Evolutionary conservation across 2,329 filamentous ascomycete genomes (phyloP).

Genomic region (Cyanodermella asteris): DNA sequence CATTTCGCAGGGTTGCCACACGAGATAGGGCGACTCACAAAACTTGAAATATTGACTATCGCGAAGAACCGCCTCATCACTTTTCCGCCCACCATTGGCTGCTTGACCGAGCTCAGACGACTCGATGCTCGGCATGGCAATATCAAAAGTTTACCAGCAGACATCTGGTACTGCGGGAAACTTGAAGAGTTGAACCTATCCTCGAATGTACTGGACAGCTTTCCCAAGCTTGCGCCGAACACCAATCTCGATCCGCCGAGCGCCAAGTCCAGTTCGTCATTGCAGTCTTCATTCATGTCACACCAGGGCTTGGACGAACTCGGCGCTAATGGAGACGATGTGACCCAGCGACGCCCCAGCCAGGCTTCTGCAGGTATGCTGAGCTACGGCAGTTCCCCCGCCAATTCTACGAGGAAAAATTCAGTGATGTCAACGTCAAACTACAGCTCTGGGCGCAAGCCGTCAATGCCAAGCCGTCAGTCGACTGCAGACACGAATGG

Average conservation of each 20-base stretch:
- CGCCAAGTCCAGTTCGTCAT: constrained; percentile 16
- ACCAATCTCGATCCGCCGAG: constrained; percentile 44
- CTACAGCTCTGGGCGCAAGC: constrained; percentile 65
- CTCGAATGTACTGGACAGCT: constrained; percentile 75
- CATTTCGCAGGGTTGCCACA: constrained; percentile 79
- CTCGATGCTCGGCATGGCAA: constrained; percentile 90
- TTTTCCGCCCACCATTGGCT: constrained; percentile 71
- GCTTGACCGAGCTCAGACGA: constrained; percentile 60
- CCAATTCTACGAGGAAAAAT: constrained; percentile 44
- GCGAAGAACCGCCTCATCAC: constrained; percentile 75
- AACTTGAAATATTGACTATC: constrained; percentile 79
- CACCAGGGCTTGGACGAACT: constrained; percentile 49
- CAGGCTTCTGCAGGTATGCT: constrained; percentile 59
- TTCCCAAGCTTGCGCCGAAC: constrained; percentile 69
- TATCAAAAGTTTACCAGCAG: constrained; percentile 63
- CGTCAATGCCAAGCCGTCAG: constrained; percentile 54
- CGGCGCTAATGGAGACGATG: constrained; percentile 39
- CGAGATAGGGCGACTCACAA: constrained; percentile 63
- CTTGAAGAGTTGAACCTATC: constrained; percentile 86
- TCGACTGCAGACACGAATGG: constrained; percentile 35
- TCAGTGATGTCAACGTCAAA: constrained; percentile 68
- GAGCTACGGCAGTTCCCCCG: constrained; percentile 54
- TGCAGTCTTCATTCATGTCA: too few relatives aligned
- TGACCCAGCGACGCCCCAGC: constrained; percentile 51
- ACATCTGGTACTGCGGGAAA: constrained; percentile 88